phyloP scores from a whole-genome alignment of 352 stramenopile species.

The Phytopythium kandeliae region DNA sequence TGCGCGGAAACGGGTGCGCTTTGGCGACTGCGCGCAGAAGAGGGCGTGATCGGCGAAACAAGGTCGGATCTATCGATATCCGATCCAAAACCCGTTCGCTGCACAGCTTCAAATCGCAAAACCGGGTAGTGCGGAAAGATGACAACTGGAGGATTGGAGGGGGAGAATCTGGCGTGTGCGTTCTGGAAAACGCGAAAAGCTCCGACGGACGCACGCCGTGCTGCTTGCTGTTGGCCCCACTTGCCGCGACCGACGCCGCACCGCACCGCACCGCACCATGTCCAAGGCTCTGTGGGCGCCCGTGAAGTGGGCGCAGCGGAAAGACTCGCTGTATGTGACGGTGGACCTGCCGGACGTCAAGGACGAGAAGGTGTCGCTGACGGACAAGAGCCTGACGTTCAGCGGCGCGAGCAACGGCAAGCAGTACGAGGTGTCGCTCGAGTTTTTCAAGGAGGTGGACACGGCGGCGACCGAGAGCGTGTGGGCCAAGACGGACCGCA shows the following conservation, averaged over 20 bases:
- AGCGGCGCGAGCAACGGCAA: slow-evolving; percentile 88
- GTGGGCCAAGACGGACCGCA: slow-evolving; percentile 94
- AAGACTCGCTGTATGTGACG: slow-evolving; percentile 95
- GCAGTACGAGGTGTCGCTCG: slow-evolving; percentile 93
- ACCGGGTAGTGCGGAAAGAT: no score
- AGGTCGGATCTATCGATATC: no score
- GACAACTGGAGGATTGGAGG: no score
- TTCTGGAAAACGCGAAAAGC: slow-evolving; percentile 2
- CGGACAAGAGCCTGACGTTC: slow-evolving; percentile 87
- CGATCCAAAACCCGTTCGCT: no score
- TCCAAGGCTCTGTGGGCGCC: slow-evolving; percentile 76
- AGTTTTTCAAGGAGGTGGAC: slow-evolving; percentile 95
- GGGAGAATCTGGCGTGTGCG: no score
- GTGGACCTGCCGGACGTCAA: slow-evolving; percentile 94
- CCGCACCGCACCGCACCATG: no score
- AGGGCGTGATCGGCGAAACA: no score
- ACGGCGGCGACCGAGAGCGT: slow-evolving; percentile 87
- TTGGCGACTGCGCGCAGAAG: no score
- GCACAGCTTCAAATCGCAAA: background rate
- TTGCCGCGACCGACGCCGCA: no score
- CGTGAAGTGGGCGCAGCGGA: slow-evolving; percentile 96
- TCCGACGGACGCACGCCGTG: background rate
- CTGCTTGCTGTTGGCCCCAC: no score
- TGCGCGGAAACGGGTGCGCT: no score
- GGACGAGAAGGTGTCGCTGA: slow-evolving; percentile 90